A percentile compares a stretch with the other conserved stretches of the same genome.
phyloP scores from a whole-genome alignment of 805 yeast genomes.

The Myxozyma lipomycoides region DNA sequence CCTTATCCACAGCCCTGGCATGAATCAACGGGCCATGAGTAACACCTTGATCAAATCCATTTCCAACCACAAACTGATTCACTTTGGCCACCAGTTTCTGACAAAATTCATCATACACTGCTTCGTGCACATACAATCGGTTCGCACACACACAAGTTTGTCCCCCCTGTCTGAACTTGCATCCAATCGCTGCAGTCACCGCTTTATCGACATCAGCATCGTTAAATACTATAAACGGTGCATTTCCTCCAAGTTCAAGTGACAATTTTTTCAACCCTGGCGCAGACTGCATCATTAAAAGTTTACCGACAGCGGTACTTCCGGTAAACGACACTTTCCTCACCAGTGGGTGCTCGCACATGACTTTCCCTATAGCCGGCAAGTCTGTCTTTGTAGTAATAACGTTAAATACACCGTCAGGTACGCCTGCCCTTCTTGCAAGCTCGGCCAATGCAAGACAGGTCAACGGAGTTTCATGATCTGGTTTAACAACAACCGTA shows the following conservation, averaged over 20 bases:
- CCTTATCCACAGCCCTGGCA: constrained; percentile 57
- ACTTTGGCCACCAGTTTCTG: constrained; percentile 47
- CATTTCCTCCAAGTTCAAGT: constrained; percentile 77
- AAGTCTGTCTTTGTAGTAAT: constrained; percentile 43
- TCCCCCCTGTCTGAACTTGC: constrained; percentile 72
- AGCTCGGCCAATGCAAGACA: constrained; percentile 65
- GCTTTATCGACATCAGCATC: constrained; percentile 69
- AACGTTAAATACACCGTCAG: constrained; percentile 64
- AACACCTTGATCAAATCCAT: constrained; percentile 53
- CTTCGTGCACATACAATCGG: constrained; percentile 44
- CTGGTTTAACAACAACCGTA: constrained; percentile 73
- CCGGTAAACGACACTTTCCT: constrained; percentile 75
- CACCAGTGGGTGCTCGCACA: constrained; percentile 55
- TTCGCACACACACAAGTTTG: constrained; percentile 61
- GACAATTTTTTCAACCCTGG: constrained; percentile 65
- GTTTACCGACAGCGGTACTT: constrained; percentile 67
- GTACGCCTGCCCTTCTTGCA: constrained; percentile 64
- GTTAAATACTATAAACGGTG: constrained; percentile 70
- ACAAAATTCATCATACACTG: constrained; percentile 60
- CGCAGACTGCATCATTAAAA: constrained; percentile 56
- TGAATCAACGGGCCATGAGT: constrained; percentile 79
- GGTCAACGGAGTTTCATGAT: constrained; percentile 67
- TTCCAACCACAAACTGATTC: constrained; percentile 51
- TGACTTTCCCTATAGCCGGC: constrained; percentile 48
- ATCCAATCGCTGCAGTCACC: constrained; percentile 58